phyloP scores from a whole-genome alignment of 2,329 filamentous ascomycete genomes.

The Ilyonectria sp. region DNA sequence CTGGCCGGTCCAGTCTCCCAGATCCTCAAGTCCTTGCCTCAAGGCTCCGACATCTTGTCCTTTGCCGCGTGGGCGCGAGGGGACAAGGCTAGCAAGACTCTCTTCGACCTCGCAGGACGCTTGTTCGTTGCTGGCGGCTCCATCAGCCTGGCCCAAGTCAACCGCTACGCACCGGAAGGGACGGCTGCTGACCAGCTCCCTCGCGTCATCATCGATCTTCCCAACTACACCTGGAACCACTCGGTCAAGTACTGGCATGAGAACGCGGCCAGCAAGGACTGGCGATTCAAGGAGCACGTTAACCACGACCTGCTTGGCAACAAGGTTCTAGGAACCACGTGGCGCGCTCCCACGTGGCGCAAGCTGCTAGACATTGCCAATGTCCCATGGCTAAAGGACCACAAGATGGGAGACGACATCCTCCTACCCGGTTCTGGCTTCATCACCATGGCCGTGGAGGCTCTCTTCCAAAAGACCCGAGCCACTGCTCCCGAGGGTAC shows the following conservation, averaged over 20 bases:
- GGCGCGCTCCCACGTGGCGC: conserved; percentile 55
- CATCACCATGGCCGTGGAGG: conserved; percentile 58
- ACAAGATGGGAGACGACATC: conserved; percentile 56
- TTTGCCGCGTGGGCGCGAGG: not conserved
- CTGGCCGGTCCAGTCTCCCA: conserved; percentile 45
- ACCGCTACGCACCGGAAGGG: not conserved
- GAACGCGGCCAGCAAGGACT: conserved; percentile 53
- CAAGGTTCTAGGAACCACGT: conserved; percentile 50
- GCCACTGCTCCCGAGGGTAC: not conserved
- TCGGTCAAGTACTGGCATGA: conserved; percentile 61
- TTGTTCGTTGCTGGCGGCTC: conserved; percentile 9
- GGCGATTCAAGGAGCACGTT: conserved; percentile 54
- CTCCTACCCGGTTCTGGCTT: conserved; percentile 60
- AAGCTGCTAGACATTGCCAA: conserved; percentile 56
- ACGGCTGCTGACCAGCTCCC: too few relatives aligned
- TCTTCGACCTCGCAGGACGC: conserved; percentile 4
- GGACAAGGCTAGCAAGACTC: not conserved
- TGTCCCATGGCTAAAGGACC: conserved; percentile 59
- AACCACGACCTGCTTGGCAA: conserved; percentile 61
- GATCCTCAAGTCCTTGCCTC: conserved; percentile 33
- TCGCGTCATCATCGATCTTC: conserved; percentile 54
- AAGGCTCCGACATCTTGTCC: not conserved
- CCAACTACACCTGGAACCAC: conserved; percentile 63
- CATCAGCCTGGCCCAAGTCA: conserved; percentile 11
- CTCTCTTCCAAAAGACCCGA: conserved; percentile 47